These are phyloP conservation scores for Paulownia fortunei DNA, from an alignment of 257 asterid genomes.

Conservation along the genomic window DNA sequence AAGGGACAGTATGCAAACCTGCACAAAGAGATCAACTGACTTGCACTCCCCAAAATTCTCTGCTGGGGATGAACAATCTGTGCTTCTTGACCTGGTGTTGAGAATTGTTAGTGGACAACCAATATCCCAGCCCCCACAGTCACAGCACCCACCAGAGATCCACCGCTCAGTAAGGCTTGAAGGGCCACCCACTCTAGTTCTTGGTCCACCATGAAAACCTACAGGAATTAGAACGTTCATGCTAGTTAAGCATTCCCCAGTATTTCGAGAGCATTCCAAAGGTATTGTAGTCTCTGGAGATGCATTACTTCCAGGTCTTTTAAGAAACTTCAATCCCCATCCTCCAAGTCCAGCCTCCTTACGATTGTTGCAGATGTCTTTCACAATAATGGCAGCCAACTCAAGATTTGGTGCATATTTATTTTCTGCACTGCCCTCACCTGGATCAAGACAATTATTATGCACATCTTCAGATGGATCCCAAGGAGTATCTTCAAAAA, in stretches of 20 bases:
- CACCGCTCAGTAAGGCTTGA: slow-evolving; percentile 78
- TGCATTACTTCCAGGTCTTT: slow-evolving; percentile 37
- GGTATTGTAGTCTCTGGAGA: slow-evolving; percentile 24
- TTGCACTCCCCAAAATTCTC: slow-evolving; percentile 59
- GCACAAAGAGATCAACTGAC: slow-evolving; percentile 64
- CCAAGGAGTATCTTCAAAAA: slow-evolving; percentile 53
- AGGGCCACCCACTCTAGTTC: slow-evolving; percentile 67
- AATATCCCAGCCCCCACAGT: slow-evolving; percentile 97
- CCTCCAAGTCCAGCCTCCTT: slow-evolving; percentile 66
- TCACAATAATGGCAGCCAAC: slow-evolving; percentile 77
- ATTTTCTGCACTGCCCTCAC: slow-evolving; percentile 31
- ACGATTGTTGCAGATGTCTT: slow-evolving; percentile 43
- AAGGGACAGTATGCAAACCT: slow-evolving; percentile 51
- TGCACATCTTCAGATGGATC: slow-evolving; percentile 46
- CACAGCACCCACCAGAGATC: slow-evolving; percentile 81
- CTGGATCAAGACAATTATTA: slow-evolving; percentile 31
- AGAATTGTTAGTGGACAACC: slow-evolving; percentile 87
- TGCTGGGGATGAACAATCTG: slow-evolving; percentile 29
- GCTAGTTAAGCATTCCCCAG: slow-evolving; percentile 71
- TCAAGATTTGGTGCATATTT: slow-evolving; percentile 57
- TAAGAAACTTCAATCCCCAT: slow-evolving; percentile 94
- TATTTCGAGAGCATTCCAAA: slow-evolving; percentile 39
- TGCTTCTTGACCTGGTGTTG: slow-evolving; percentile 35
- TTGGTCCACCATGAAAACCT: slow-evolving; percentile 90
- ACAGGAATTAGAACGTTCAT: slow-evolving; percentile 68